A percentile compares a stretch with the other conserved stretches of the same genome.
These are phyloP conservation scores for Thozetella sp. DNA, from an alignment of 495 filamentous ascomycete species.

Conservation along the genomic window DNA sequence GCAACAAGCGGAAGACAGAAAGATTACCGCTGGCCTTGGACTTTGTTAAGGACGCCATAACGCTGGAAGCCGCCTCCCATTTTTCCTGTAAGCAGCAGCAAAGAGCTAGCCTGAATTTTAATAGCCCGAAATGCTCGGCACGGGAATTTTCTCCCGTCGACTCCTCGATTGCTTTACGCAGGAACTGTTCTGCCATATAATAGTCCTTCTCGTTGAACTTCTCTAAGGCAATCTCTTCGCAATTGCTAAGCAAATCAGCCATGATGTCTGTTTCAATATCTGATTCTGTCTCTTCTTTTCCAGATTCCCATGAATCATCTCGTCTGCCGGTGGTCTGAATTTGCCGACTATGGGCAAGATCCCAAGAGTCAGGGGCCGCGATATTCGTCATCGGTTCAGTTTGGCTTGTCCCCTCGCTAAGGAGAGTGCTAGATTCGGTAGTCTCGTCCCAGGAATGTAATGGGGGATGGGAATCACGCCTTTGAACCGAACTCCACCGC, in stretches of 20 bases:
- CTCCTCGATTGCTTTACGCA: constrained; percentile 5
- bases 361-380: no score
- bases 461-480: no score
- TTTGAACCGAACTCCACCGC: no score
- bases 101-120: constrained; percentile 7
- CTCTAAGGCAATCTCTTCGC: constrained; percentile 4
- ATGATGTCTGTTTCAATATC: constrained; percentile 6
- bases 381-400: no score
- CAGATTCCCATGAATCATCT: neutral
- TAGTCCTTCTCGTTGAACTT: constrained; percentile 6
- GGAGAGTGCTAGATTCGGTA: no score
- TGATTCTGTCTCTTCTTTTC: neutral
- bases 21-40: constrained; percentile 2
- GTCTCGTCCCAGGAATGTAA: no score
- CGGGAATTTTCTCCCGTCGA: constrained; percentile 5
- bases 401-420: no score
- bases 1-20: constrained; percentile 5
- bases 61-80: constrained; percentile 5
- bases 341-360: no score
- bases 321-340: neutral
- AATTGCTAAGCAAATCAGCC: constrained; percentile 4
- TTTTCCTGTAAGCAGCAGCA: constrained; percentile 10
- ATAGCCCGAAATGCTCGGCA: constrained; percentile 1
- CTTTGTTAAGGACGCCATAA: constrained; percentile 4
- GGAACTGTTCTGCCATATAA: constrained; percentile 6